phyloP scores from a whole-genome alignment of 1,284 basidiomycete species.

The Leccinum solheimii region DNA sequence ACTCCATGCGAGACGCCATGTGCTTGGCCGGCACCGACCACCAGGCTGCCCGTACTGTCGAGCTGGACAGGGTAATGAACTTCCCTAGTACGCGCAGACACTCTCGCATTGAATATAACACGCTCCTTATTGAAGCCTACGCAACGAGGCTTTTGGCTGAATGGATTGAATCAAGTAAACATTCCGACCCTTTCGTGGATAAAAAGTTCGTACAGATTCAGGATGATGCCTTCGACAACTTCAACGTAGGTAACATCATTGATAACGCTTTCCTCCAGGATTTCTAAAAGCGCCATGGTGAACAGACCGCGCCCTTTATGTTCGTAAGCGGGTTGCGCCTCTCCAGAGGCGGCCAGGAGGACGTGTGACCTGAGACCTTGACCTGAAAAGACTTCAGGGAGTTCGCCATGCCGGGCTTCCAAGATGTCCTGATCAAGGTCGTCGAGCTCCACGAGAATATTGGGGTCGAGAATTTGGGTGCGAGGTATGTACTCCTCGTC shows the following conservation, averaged over 20 bases:
- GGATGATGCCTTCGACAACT: slow-evolving; percentile 3
- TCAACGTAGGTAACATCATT: slow-evolving; percentile 16
- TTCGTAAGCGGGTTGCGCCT: slow-evolving; percentile 36
- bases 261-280: slow-evolving; percentile 3
- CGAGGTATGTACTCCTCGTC: slow-evolving; percentile 40
- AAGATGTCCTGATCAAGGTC: slow-evolving; percentile 51
- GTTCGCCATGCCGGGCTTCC: slow-evolving; percentile 34
- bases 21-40: slow-evolving; percentile 13
- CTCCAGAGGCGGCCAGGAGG: slow-evolving; percentile 54
- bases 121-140: slow-evolving; percentile 17
- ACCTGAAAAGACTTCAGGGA: slow-evolving; percentile 44
- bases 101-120: slow-evolving; percentile 16
- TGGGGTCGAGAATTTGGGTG: slow-evolving; percentile 45
- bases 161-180: not conserved
- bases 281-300: slow-evolving; percentile 16
- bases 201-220: slow-evolving; percentile 6
- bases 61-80: not conserved
- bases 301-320: slow-evolving; percentile 11
- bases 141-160: slow-evolving; percentile 21
- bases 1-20: slow-evolving; percentile 8
- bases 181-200: not conserved
- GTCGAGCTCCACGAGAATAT: slow-evolving; percentile 36
- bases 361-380: slow-evolving; percentile 44
- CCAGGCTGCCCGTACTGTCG: not conserved
- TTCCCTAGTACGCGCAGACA: not conserved